Conservation (phyloP, 2,329 filamentous ascomycete species). For the Huntiella decipiens region DNA sequence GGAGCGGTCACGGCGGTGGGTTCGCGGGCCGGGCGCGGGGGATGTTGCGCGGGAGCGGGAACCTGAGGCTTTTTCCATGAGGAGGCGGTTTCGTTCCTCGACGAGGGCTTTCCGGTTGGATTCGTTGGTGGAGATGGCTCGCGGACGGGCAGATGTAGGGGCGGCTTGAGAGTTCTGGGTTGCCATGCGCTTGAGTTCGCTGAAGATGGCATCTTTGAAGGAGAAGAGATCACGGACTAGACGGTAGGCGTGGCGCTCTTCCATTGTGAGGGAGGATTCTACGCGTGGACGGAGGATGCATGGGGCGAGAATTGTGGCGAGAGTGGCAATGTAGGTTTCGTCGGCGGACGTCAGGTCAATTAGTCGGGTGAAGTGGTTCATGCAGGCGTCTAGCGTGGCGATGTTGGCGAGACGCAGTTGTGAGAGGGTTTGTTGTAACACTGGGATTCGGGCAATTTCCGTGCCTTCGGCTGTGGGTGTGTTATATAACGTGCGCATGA, state of each 20-base stretch:
- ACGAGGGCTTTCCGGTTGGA: constrained; percentile 84
- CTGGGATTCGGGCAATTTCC: constrained; percentile 64
- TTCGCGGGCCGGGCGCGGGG: constrained; percentile 42
- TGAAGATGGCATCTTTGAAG: constrained; percentile 90
- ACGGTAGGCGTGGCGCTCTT: constrained; percentile 82
- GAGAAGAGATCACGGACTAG: constrained; percentile 81
- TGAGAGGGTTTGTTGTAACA: constrained; percentile 87
- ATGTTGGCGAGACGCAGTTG: constrained; percentile 93
- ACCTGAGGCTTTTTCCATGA: constrained; percentile 46
- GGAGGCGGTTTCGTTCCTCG: constrained; percentile 76
- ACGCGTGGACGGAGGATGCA: constrained; percentile 74
- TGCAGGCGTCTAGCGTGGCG: constrained; percentile 92
- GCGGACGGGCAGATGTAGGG: constrained; percentile 40
- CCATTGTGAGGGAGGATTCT: constrained; percentile 82
- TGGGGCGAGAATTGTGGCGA: constrained; percentile 59
- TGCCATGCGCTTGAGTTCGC: constrained; percentile 81
- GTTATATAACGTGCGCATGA: constrained; percentile 90
- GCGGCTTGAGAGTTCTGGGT: constrained; percentile 42
- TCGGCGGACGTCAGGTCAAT: constrained; percentile 95
- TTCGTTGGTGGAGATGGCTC: constrained; percentile 87
- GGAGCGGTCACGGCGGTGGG: constrained; percentile 67
- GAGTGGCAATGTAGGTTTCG: constrained; percentile 57
- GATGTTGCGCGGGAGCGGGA: constrained; percentile 55
- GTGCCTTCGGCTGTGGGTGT: constrained; percentile 58
- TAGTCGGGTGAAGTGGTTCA: constrained; percentile 92